Evolutionary conservation across 2,329 filamentous ascomycete species (phyloP), one percentile per base, ranked within the genome.

Genomic region (Microdochium bolleyi): DNA sequence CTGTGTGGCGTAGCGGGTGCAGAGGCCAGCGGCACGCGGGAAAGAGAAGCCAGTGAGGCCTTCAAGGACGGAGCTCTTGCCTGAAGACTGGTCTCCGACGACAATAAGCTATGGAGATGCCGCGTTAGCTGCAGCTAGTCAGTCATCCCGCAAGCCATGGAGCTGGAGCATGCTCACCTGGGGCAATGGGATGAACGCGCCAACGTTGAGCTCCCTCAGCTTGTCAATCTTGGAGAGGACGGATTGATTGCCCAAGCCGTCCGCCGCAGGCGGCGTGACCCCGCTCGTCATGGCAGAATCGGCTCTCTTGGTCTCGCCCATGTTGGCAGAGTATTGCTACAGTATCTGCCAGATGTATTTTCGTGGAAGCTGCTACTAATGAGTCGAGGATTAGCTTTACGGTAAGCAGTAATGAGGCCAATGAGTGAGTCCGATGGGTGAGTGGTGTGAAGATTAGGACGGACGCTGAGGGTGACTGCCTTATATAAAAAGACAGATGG

Each of bases 1-100:
- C 60, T 83, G 79, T 25, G 80, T 83, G 3, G 80, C 76, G 55
- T 83, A 85, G 19, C 82, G 71, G 0, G 83, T 86, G 58, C 82
- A 86, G 2, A 83, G 73, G 49, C 75, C 79, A 50, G 79, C 79
- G 55, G 80, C 79, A 52, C 77, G 71, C 0, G 82, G 83, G 48
- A 86, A 85, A 0, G 77, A 75, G 10, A 82, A 80, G 24, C 80
- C 79, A 0, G 80, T 83, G 37, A 86, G 71, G 19, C 81, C 80
- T 59, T 84, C 81, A 2, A 85, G 73, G 1, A 83, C 79, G 3
- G 81, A 84, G 57, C 78, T 83, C 64, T 85, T 85, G 21, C 83
- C 83, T 4, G 80, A 77, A 1, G 80, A 84, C 64, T 85, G 81
- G 61, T 85, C 80, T 27, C 82, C 82, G 32, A 83, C 82, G 24